Evolutionary conservation across 768 basidiomycete species (phyloP).

Genomic region (Phanerochaete sordida): DNA sequence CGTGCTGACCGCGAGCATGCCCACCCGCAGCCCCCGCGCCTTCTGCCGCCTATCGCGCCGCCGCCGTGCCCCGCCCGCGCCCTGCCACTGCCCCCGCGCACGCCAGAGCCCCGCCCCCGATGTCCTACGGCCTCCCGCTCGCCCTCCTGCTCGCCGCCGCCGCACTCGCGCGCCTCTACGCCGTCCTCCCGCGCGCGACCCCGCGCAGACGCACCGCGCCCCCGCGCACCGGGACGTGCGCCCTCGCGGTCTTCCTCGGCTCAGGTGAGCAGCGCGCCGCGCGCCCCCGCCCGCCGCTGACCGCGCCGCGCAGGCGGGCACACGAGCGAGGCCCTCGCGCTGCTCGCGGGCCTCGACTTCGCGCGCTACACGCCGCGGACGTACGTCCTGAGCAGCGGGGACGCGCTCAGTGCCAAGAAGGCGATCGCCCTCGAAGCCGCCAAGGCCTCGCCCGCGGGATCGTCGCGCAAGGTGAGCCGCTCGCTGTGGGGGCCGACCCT

Average conservation of each 20-base stretch:
- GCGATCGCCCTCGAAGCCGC: constrained; percentile 58
- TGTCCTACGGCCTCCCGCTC: neutral
- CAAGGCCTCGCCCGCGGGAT: constrained; percentile 23
- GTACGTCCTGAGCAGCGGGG: constrained; percentile 83
- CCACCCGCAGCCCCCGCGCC: neutral
- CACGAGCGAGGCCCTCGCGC: constrained; percentile 78
- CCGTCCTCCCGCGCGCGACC: constrained; percentile 19
- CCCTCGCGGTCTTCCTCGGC: constrained; percentile 85
- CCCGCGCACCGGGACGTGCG: constrained; percentile 26
- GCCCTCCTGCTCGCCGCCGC: neutral
- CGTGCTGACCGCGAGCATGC: neutral
- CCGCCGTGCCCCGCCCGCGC: neutral
- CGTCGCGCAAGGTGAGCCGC: constrained; percentile 17
- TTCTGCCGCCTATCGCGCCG: neutral
- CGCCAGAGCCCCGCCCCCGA: neutral
- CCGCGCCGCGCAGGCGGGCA: constrained; percentile 99
- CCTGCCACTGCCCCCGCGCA: neutral
- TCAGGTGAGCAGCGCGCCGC: constrained; percentile 55
- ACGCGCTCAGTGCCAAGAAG: constrained; percentile 72
- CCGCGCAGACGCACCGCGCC: constrained; percentile 8
- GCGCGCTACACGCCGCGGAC: constrained; percentile 69
- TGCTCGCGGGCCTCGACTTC: constrained; percentile 73
- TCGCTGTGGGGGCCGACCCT: neutral
- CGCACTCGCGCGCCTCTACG: constrained; percentile 12
- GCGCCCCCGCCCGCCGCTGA: neutral